Percentiles rank a stretch among this genome's conserved stretches.
Evolutionary conservation across 2,329 filamentous ascomycete genomes (phyloP).

Genomic region (Aspergillus melleus): DNA sequence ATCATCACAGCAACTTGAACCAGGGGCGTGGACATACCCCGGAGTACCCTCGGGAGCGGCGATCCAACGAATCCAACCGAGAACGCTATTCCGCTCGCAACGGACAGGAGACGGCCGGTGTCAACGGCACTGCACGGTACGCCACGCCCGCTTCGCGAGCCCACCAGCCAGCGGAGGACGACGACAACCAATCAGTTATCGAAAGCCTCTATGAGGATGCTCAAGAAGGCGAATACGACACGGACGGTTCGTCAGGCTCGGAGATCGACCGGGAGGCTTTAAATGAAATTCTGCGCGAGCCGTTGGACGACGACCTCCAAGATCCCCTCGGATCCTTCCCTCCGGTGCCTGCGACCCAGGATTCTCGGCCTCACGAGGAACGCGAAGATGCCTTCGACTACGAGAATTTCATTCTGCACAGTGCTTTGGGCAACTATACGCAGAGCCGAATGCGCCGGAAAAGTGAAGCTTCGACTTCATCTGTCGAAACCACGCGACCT

Average conservation of each 20-base stretch:
- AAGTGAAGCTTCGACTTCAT: conserved; percentile 46
- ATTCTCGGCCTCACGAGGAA: conserved; percentile 79
- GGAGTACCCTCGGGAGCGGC: conserved; percentile 24
- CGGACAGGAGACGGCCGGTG: conserved; percentile 2
- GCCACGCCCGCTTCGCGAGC: conserved; percentile 11
- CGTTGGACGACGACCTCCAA: conserved; percentile 41
- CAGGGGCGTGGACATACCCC: conserved; percentile 36
- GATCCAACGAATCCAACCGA: conserved; percentile 21
- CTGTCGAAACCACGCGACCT: conserved; percentile 52
- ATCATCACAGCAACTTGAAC: conserved; percentile 36
- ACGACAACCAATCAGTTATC: conserved; percentile 30
- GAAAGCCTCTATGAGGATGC: conserved; percentile 47
- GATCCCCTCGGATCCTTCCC: conserved; percentile 37
- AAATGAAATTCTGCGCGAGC: conserved; percentile 51
- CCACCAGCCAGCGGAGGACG: conserved; percentile 16
- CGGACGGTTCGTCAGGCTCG: conserved; percentile 33
- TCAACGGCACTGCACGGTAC: conserved; percentile 10
- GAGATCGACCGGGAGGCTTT: conserved; percentile 66
- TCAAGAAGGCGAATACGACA: conserved; percentile 41
- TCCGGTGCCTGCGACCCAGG: conserved; percentile 43
- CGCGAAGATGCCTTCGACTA: conserved; percentile 95
- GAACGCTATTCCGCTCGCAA: conserved; percentile 14
- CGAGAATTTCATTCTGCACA: conserved; percentile 92
- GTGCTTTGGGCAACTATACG: conserved; percentile 71
- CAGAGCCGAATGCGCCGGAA: conserved; percentile 29